Conservation (phyloP, 495 filamentous ascomycete species). For the Tuber melanosporum region DNA sequence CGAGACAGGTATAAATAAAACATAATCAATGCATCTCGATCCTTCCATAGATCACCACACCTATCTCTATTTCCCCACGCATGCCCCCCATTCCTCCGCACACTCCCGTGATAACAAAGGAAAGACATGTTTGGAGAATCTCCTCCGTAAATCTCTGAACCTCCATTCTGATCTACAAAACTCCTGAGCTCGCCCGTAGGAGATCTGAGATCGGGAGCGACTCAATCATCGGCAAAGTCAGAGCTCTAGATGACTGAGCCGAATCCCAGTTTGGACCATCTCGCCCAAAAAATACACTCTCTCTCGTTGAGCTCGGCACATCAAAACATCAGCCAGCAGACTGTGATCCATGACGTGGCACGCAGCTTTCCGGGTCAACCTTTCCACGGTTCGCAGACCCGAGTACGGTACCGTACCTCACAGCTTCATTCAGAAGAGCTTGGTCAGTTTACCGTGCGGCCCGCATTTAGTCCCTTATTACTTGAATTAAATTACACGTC, state of each 20-base stretch:
- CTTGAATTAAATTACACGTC: neutral
- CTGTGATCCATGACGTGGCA: neutral
- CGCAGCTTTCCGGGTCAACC: neutral
- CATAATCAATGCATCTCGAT: too few species aligned
- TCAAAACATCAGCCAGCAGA: neutral
- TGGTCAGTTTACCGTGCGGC: neutral
- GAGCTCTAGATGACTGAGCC: neutral
- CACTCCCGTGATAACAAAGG: too few species aligned
- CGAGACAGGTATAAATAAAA: too few species aligned
- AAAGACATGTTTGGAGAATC: too few species aligned
- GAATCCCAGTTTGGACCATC: neutral
- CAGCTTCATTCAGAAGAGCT: neutral
- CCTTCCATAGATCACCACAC: too few species aligned
- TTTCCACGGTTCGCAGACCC: neutral
- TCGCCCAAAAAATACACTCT: neutral
- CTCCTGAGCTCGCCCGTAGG: neutral
- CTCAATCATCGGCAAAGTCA: neutral
- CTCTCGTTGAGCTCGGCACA: neutral
- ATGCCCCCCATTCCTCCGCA: too few species aligned
- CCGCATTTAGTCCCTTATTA: neutral
- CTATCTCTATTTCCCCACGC: too few species aligned
- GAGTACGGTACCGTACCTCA: neutral
- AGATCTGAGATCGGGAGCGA: neutral
- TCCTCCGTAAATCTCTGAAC: too few species aligned
- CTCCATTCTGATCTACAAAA: too few species aligned